phyloP scores from a whole-genome alignment of 2,329 filamentous ascomycete genomes.

The Thielaviopsis euricoi region DNA sequence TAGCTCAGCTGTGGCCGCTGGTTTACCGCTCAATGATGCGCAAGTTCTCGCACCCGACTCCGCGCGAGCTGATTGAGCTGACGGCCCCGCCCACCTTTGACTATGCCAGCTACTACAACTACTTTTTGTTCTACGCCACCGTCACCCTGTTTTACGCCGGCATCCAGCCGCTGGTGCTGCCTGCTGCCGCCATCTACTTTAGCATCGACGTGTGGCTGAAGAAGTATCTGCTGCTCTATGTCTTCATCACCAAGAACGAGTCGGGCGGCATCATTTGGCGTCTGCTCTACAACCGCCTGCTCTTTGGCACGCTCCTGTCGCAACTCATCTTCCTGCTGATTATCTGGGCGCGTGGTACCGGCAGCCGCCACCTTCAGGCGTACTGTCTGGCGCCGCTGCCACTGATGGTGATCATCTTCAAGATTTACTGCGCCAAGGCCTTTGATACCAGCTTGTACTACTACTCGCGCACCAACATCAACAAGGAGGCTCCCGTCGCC shows the following conservation, averaged over 20 bases:
- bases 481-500: conserved; percentile 20
- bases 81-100: conserved; percentile 88
- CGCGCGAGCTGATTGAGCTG: conserved; percentile 77
- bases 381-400: conserved; percentile 58
- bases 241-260: conserved; percentile 93
- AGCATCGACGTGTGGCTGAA: conserved; percentile 73
- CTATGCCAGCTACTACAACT: conserved; percentile 95
- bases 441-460: conserved; percentile 74
- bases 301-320: conserved; percentile 65
- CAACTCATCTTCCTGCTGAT: conserved; percentile 66
- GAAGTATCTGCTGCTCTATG: conserved; percentile 87
- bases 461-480: conserved; percentile 45
- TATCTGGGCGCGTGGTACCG: conserved; percentile 52
- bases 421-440: conserved; percentile 57
- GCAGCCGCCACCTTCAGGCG: conserved; percentile 37
- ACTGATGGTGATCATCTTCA: conserved; percentile 67
- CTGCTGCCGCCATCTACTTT: conserved; percentile 82
- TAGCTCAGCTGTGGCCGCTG: conserved; percentile 76
- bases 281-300: conserved; percentile 76
- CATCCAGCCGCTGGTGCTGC: conserved; percentile 74
- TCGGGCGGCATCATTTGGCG: conserved; percentile 90
- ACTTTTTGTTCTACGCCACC: conserved; percentile 87
- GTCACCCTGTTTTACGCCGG: conserved; percentile 72
- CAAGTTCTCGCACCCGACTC: conserved; percentile 75
- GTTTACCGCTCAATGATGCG: conserved; percentile 72